These are phyloP conservation scores for Lachancea thermotolerans DNA, from an alignment of 805 yeast species.

Conservation along the genomic window DNA sequence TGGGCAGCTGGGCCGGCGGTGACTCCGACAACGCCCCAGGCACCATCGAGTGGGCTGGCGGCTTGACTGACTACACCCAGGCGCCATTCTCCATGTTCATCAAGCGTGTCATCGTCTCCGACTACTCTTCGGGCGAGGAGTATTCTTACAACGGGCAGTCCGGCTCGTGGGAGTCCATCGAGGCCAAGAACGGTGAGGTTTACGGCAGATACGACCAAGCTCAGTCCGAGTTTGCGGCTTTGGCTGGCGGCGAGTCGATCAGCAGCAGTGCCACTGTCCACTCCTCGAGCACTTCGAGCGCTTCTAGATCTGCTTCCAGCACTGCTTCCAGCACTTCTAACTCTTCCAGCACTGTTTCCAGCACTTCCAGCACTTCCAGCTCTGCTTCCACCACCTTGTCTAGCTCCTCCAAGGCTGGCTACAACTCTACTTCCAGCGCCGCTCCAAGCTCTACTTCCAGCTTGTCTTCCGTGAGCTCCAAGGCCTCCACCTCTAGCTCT, in stretches of 20 bases:
- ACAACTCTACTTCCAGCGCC: slow-evolving; percentile 9
- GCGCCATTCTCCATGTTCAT: slow-evolving; percentile 69
- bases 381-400: slow-evolving; percentile 8
- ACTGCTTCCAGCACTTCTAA: slow-evolving; percentile 9
- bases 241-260: slow-evolving; percentile 22
- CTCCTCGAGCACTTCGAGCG: too few relatives aligned
- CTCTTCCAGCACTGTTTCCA: slow-evolving; percentile 9
- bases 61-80: slow-evolving; percentile 52
- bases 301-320: slow-evolving; percentile 1
- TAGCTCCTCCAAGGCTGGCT: slow-evolving; percentile 9
- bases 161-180: slow-evolving; percentile 56
- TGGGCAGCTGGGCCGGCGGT: slow-evolving; percentile 83
- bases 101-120: slow-evolving; percentile 53
- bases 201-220: slow-evolving; percentile 51
- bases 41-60: slow-evolving; percentile 81
- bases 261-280: neutral
- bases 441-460: slow-evolving; percentile 4
- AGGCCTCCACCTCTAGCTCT: slow-evolving; percentile 10
- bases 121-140: slow-evolving; percentile 58
- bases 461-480: too few relatives aligned
- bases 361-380: slow-evolving; percentile 8
- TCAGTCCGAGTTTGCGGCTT: slow-evolving; percentile 34
- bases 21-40: slow-evolving; percentile 58
- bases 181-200: slow-evolving; percentile 50
- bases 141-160: slow-evolving; percentile 49